Evolutionary conservation across 768 basidiomycete genomes (phyloP).

Genomic region (Daedalea quercina): DNA sequence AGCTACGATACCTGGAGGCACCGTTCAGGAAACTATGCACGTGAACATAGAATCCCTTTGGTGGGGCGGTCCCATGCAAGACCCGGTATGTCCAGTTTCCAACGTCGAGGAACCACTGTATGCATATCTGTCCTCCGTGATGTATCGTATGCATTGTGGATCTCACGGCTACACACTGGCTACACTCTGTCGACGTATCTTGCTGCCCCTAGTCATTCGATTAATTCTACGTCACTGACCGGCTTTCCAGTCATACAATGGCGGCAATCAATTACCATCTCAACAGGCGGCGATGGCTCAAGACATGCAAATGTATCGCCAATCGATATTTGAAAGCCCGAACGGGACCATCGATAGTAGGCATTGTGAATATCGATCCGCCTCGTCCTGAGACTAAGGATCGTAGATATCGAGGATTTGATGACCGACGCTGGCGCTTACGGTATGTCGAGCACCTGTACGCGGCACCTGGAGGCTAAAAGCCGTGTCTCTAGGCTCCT

Average conservation of each 20-base stretch:
- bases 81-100: constrained; percentile 37
- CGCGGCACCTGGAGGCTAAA: neutral
- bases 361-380: constrained; percentile 2
- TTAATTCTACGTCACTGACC: neutral
- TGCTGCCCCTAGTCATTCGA: neutral
- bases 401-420: constrained; percentile 46
- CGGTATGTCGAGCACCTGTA: constrained; percentile 31
- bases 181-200: neutral
- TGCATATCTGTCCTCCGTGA: no score
- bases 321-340: constrained; percentile 49
- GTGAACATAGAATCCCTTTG: constrained; percentile 75
- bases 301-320: constrained; percentile 46
- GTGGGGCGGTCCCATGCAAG: constrained; percentile 67
- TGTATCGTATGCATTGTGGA: no score
- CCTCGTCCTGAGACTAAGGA: neutral
- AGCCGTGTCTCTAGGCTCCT: constrained; percentile 51
- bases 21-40: constrained; percentile 50
- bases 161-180: no score
- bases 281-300: constrained; percentile 37
- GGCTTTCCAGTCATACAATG: constrained; percentile 50
- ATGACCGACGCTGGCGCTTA: constrained; percentile 52
- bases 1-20: constrained; percentile 66
- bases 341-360: constrained; percentile 55
- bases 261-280: constrained; percentile 52
- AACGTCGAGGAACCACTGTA: no score